Evolutionary conservation across 257 asterid species (phyloP).

Genomic region (Osmanthus fragrans): DNA sequence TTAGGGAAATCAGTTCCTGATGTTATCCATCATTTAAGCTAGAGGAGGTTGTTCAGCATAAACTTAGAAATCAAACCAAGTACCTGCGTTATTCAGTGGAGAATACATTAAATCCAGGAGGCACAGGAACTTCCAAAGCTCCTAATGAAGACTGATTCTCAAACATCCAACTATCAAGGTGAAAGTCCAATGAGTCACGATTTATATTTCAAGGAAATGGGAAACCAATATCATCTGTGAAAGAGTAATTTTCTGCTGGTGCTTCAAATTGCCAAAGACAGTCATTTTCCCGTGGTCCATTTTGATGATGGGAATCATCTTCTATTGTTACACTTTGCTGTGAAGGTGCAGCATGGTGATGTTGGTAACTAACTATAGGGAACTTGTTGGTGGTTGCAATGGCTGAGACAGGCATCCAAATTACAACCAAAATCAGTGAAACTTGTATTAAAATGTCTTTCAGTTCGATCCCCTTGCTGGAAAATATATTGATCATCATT

Average conservation of each 20-base stretch:
- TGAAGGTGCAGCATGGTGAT: constrained; percentile 24
- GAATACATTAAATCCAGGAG: constrained; percentile 40
- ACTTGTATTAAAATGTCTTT: constrained; percentile 23
- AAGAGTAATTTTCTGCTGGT: constrained; percentile 17
- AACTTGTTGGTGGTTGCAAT: constrained; percentile 27
- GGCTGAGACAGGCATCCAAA: constrained; percentile 32
- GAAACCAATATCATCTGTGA: constrained; percentile 19
- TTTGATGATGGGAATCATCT: constrained; percentile 18
- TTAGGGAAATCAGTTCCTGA: background rate
- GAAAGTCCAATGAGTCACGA: constrained; percentile 28
- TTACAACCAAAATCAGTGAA: constrained; percentile 25
- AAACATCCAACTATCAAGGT: constrained; percentile 41
- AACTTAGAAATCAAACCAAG: constrained; percentile 37
- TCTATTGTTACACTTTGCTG: constrained; percentile 1
- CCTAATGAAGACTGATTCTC: constrained; percentile 38
- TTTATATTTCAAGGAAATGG: constrained; percentile 32
- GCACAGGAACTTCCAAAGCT: constrained; percentile 33
- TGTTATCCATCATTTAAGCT: background rate
- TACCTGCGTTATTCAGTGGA: constrained; percentile 50
- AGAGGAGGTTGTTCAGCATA: constrained; percentile 7
- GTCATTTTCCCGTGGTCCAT: constrained; percentile 13
- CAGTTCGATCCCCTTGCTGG: constrained; percentile 33
- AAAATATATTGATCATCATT: constrained; percentile 25
- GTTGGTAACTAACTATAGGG: constrained; percentile 27
- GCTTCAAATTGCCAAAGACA: constrained; percentile 19